Base-by-base conservation (phyloP, 805 yeast species). In the Komagataella pastoris region DNA sequence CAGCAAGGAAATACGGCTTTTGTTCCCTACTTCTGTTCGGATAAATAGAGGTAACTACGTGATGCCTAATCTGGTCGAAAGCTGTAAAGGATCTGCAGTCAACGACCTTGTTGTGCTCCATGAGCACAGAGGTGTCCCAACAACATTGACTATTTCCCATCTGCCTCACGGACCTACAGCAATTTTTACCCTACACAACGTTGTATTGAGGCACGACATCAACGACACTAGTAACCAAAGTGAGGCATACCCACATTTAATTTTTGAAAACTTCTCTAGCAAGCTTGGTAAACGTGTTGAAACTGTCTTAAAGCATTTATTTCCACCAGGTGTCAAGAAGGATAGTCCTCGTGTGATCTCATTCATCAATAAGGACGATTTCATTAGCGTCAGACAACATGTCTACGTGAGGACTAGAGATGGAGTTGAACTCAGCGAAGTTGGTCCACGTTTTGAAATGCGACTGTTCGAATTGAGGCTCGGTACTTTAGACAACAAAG, bases 381-480 rank as follows among this genome's bases (percentile, higher is more conserved):
- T 81, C 62, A 91, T 93, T 54, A 80, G 89, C 55, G 97, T 93
- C 4, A 79, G 99, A 66, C 99, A 93, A 62, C 99, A 93, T 64
- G 85, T 93, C 1, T 93, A 86, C 64, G 96, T 89, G 4, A 83
- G 80, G 63, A 88, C 97, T 0, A 83, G 84, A 58, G 96, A 89
- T 55, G 77, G 77, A 17, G 96, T 89, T 1, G 98, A 93, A 65
- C 68, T 93, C 52, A 90, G 97, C 53, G 99, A 93, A 65, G 85
- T 93, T 44, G 99, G 99, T 0, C 99, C 99, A n/a, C 74, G 99
- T 56, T 93, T 93, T 60, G 99, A 93, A 68, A 90, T 93, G 98
- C 79, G 89, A 64, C 70, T 93, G 57, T 93, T 81, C 65, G 97
- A 91, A 66, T 70, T 93, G 57, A 78, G 83, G 61, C 73, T 93